phyloP scores from a whole-genome alignment of 1,139 yeast species.

The Yamadazyma membranifaciens region DNA sequence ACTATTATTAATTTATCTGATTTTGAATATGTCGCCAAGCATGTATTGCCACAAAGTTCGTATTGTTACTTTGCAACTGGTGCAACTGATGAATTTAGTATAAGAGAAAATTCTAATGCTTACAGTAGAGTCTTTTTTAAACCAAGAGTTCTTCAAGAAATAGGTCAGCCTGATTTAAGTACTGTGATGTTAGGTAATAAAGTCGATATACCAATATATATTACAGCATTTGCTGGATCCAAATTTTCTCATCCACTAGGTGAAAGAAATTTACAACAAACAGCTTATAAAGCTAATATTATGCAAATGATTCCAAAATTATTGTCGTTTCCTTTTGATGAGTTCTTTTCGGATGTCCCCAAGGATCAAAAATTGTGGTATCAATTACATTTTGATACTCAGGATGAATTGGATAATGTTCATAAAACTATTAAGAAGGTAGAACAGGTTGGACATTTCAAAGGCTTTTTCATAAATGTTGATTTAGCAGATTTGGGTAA shows the following conservation, averaged over 20 bases:
- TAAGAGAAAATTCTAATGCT: conserved; percentile 81
- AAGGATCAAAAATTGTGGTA: conserved; percentile 24
- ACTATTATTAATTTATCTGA: conserved; percentile 52
- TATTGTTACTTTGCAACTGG: conserved; percentile 88
- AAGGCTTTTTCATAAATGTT: conserved; percentile 25
- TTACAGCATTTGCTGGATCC: conserved; percentile 59
- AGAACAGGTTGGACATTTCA: conserved; percentile 22
- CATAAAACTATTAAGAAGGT: conserved; percentile 18
- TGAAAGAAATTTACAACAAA: conserved; percentile 48
- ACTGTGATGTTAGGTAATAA: conserved; percentile 44
- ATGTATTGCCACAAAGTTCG: conserved; percentile 63
- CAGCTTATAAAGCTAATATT: conserved; percentile 42
- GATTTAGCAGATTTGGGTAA: conserved; percentile 25
- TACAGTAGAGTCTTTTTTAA: conserved; percentile 78
- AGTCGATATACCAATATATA: conserved; percentile 52
- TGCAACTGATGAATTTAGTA: conserved; percentile 81
- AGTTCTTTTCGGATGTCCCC: conserved; percentile 48
- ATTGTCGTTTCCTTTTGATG: conserved; percentile 52
- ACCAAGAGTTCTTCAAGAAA: conserved; percentile 71
- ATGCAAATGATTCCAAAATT: conserved; percentile 56
- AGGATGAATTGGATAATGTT: conserved; percentile 21
- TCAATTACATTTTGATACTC: conserved; percentile 53
- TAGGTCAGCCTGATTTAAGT: conserved; percentile 42
- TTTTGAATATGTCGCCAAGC: conserved; percentile 74
- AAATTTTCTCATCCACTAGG: conserved; percentile 56